These are phyloP conservation scores for Colletotrichum noveboracense DNA, from an alignment of 2,329 filamentous ascomycete species.

Conservation along the genomic window DNA sequence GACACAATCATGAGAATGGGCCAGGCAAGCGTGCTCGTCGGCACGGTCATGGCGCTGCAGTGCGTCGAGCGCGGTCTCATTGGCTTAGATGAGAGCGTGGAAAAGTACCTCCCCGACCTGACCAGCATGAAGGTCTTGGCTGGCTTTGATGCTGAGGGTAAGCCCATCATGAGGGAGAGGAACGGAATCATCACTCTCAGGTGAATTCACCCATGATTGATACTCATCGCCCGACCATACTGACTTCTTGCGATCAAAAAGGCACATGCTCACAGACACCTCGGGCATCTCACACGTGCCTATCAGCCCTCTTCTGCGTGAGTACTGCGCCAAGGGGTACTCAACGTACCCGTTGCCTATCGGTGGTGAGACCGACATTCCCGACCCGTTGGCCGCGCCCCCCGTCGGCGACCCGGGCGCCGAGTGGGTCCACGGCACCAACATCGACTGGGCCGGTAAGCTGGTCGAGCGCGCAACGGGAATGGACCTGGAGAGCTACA, in stretches of 20 bases:
- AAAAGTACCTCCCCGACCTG: slow-evolving; percentile 51
- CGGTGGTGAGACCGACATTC: not conserved
- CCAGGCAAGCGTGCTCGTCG: slow-evolving; percentile 48
- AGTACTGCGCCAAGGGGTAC: not conserved
- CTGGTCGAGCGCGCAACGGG: slow-evolving; percentile 54
- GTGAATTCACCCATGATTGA: not conserved
- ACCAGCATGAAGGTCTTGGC: slow-evolving; percentile 52
- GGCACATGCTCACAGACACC: slow-evolving; percentile 51
- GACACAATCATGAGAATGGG: slow-evolving; percentile 41
- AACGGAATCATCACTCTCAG: slow-evolving; percentile 47
- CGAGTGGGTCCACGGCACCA: slow-evolving; percentile 47
- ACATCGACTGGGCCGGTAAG: slow-evolving; percentile 58
- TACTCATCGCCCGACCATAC: not conserved
- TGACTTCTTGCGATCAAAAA: not conserved
- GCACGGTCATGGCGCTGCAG: slow-evolving; percentile 56
- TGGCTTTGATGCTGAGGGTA: slow-evolving; percentile 46
- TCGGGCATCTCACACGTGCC: slow-evolving; percentile 53
- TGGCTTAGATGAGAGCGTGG: slow-evolving; percentile 49
- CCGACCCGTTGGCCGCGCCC: not conserved
- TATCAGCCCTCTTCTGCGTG: slow-evolving; percentile 35
- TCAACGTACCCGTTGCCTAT: not conserved
- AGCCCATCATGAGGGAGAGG: slow-evolving; percentile 36
- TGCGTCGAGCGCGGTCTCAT: slow-evolving; percentile 58
- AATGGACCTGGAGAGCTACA: slow-evolving; percentile 43
- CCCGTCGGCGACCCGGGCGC: slow-evolving; percentile 31